Base-by-base conservation (phyloP, 257 asterid genomes). In the Hygrophila difformis region DNA sequence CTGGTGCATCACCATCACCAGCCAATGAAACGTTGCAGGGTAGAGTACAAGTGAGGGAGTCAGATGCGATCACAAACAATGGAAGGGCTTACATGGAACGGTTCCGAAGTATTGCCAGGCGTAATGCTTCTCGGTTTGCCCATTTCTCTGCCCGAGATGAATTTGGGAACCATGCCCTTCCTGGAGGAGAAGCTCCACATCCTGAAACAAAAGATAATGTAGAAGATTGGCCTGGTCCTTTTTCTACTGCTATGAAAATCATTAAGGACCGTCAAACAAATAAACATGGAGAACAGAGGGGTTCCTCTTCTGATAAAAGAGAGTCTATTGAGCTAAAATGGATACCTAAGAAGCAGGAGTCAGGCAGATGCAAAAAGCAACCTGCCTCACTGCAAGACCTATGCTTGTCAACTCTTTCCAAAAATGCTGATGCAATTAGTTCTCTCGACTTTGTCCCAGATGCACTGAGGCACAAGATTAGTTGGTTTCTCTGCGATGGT, bases 211-310 rank as follows among this genome's bases (percentile, higher is more conserved):
- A 45, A 28, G 41, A 35, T 39, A 72, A 44, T 49, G 45, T 8
- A 37, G 91, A 82, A 64, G 94, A 89, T 68, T 89, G 96, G 96
- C 97, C 97, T 3, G 97, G 97, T 52, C 93, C 91, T 12, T 89
- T 84, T 71, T 81, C 94, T 31, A 89, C 97, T 48, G 91, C 94
- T 31, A 73, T 75, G 94, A 89, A 75, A 62, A 79, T 84, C 45
- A 77, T 79, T 31, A 69, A 33, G 69, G 97, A 84, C 61, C 82
- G 93, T 41, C 72, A 46, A 56, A 18, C 13, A 39, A 76, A 65
- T 39, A 64, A 33, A 47, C 53, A 51, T 28, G 52, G 47, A 21
- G 64, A 38, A 51, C 62, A 35, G 58, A 61, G 9, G 51, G 64
- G 51, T 51, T 39, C 60, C 33, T 69, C 68, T 38, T 21, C 35